Evolutionary conservation across 805 yeast genomes (phyloP).

Genomic region (Spathaspora sp.): DNA sequence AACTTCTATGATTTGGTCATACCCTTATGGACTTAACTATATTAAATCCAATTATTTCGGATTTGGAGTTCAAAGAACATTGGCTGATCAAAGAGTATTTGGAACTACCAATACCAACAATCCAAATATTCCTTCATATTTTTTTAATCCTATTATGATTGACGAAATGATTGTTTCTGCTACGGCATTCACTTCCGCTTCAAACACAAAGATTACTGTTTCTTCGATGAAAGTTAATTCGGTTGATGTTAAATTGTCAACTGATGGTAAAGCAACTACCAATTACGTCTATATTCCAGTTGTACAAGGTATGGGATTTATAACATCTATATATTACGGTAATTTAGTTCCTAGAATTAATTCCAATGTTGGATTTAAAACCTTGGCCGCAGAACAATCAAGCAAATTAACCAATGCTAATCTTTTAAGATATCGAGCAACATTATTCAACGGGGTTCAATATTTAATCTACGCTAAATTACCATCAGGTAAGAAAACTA

Average conservation of each 20-base stretch:
- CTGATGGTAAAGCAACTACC: slow-evolving; percentile 18
- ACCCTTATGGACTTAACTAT: slow-evolving; percentile 64
- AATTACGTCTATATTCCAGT: slow-evolving; percentile 52
- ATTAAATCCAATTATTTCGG: slow-evolving; percentile 44
- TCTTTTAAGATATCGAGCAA: slow-evolving; percentile 12
- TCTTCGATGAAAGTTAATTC: slow-evolving; percentile 50
- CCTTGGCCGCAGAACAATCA: slow-evolving; percentile 12
- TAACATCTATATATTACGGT: slow-evolving; percentile 55
- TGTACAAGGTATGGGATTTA: slow-evolving; percentile 77
- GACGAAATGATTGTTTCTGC: slow-evolving; percentile 58
- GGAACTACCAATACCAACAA: slow-evolving; percentile 49
- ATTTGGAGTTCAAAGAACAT: slow-evolving; percentile 59
- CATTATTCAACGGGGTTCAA: slow-evolving; percentile 11
- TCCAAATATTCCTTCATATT: slow-evolving; percentile 41
- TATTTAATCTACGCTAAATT: slow-evolving; percentile 15
- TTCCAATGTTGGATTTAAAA: slow-evolving; percentile 41
- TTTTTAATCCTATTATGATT: slow-evolving; percentile 52
- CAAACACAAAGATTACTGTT: slow-evolving; percentile 38
- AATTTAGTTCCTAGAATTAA: slow-evolving; percentile 50
- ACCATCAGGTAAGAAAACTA: slow-evolving; percentile 24
- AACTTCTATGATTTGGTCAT: slow-evolving; percentile 52
- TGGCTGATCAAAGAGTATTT: slow-evolving; percentile 37
- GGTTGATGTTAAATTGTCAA: slow-evolving; percentile 36
- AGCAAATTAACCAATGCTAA: slow-evolving; percentile 10
- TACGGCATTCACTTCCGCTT: slow-evolving; percentile 33